Percentiles rank a stretch among this genome's conserved stretches.
These are phyloP conservation scores for Yamadazyma akitaensis DNA, from an alignment of 805 yeast genomes.

Conservation along the genomic window DNA sequence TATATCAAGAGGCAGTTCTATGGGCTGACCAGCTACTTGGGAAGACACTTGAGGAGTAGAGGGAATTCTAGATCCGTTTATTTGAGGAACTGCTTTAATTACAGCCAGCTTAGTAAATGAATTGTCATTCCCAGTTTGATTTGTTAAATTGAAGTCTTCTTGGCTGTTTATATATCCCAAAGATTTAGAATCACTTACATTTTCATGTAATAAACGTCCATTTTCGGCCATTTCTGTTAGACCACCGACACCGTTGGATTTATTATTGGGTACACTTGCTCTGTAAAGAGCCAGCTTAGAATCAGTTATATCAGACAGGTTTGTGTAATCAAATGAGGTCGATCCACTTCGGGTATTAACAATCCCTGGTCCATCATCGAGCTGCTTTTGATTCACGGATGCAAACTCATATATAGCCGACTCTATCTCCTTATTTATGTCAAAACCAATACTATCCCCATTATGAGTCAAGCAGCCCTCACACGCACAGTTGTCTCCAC, in stretches of 20 bases:
- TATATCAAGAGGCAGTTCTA: slow-evolving; percentile 2
- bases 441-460: slow-evolving; percentile 14
- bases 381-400: neutral
- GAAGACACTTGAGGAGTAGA: neutral
- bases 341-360: neutral
- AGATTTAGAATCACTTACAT: too few species aligned
- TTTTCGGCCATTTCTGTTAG: neutral
- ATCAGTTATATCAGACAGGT: neutral
- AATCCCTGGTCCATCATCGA: neutral
- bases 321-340: too few species aligned
- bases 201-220: neutral
- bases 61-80: neutral
- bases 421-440: slow-evolving; percentile 3
- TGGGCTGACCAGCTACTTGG: slow-evolving; percentile 5
- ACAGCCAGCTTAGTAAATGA: neutral
- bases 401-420: slow-evolving; percentile 3
- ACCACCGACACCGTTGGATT: neutral
- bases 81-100: neutral
- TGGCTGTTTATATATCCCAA: neutral
- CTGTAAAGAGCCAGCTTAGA: neutral
- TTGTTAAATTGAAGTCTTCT: neutral
- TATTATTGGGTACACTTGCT: neutral
- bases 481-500: slow-evolving; percentile 37
- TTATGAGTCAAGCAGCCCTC: slow-evolving; percentile 37
- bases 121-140: neutral